These are phyloP conservation scores for Sclerotinia sclerotiorum DNA, from an alignment of 2,329 filamentous ascomycete genomes.

Conservation along the genomic window DNA sequence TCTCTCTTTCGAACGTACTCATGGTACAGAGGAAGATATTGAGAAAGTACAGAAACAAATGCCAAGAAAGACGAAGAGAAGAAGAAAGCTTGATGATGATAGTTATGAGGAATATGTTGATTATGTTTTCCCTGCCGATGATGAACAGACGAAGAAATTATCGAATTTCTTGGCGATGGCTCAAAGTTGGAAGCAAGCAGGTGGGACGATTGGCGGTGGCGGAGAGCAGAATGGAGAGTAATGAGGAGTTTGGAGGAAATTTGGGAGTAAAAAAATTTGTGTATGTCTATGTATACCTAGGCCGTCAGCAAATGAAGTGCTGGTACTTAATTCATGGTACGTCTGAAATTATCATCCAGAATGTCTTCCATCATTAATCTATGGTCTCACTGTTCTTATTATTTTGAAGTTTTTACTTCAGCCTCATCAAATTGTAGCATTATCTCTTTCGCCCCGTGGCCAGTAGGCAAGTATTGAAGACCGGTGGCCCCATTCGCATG, in stretches of 20 bases:
- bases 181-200: slow-evolving; percentile 61
- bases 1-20: slow-evolving; percentile 86
- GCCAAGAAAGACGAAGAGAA: slow-evolving; percentile 89
- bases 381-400: neutral
- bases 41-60: slow-evolving; percentile 88
- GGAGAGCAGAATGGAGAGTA: slow-evolving; percentile 7
- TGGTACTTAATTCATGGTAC: neutral
- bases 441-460: neutral
- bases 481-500: neutral
- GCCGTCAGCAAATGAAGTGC: neutral
- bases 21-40: slow-evolving; percentile 73
- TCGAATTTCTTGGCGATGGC: slow-evolving; percentile 83
- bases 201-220: slow-evolving; percentile 30
- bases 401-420: neutral
- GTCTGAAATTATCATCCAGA: neutral
- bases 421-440: neutral
- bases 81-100: slow-evolving; percentile 87
- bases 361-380: neutral
- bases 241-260: neutral
- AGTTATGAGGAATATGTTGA: slow-evolving; percentile 96
- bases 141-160: slow-evolving; percentile 79
- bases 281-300: slow-evolving; percentile 13
- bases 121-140: slow-evolving; percentile 95
- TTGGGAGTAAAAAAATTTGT: neutral
- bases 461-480: too few species aligned